These are phyloP conservation scores for Rhododendron simsii DNA, from an alignment of 148 eudicot species.

Conservation along the genomic window DNA sequence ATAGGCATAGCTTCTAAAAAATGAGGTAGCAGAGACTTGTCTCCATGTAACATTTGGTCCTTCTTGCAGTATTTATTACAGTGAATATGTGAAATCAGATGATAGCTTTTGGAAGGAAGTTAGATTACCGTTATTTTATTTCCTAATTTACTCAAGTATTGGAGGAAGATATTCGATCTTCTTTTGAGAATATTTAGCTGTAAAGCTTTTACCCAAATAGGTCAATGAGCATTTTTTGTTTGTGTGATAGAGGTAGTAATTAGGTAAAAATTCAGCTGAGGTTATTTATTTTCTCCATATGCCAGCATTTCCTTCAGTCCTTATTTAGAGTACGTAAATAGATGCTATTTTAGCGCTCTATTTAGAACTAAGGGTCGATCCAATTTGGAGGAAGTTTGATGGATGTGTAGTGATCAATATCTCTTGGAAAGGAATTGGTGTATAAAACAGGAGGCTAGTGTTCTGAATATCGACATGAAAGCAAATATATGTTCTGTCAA, in stretches of 20 bases:
- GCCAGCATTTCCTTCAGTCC: neutral
- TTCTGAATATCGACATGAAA: conserved; percentile 69
- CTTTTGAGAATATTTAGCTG: neutral
- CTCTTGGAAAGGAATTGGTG: conserved; percentile 34
- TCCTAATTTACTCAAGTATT: neutral
- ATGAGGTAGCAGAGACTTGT: neutral
- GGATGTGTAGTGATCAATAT: neutral
- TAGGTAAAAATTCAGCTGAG: neutral
- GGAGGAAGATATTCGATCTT: neutral
- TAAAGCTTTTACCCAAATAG: neutral
- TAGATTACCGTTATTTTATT: neutral
- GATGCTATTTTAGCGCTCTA: neutral
- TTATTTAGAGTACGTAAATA: neutral
- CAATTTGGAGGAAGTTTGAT: neutral
- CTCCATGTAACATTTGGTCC: neutral
- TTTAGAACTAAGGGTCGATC: neutral
- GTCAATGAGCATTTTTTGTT: neutral
- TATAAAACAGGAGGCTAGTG: conserved; percentile 70
- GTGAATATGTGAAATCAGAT: neutral
- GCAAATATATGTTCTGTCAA: conserved; percentile 78
- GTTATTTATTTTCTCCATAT: neutral
- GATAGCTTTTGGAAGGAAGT: neutral
- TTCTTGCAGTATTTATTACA: neutral
- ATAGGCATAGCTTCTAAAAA: neutral
- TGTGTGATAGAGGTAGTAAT: neutral